Evolutionary conservation across 495 filamentous ascomycete species (phyloP), one percentile per base, ranked within the genome.

Genomic region (Trichoderma parareesei): DNA sequence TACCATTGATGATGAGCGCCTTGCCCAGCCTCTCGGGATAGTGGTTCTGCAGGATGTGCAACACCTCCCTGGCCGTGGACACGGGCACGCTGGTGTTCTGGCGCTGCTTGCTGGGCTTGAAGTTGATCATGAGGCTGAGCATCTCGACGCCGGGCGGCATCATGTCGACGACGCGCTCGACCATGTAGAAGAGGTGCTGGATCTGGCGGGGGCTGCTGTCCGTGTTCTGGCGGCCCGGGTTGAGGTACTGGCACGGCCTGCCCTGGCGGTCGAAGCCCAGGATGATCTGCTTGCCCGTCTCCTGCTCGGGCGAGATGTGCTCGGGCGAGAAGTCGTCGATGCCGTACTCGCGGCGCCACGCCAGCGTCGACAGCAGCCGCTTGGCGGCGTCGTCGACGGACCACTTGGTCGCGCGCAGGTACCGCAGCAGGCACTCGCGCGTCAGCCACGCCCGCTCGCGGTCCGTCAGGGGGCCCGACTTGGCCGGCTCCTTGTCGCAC

Each of bases 331-430:
- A 80, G 44, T 89, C 82, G 53, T 81, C 77, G 43, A 91, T 75
- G 11, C 90, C 90, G 67, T 94, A 98, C 68, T 97, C 93, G 10
- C 93, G 81, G 46, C 94, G 84, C 94, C 94, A 98, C 60, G 84
- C 82, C 33, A 98, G 78, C 0, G 93, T 97, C 20, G 81, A 82
- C 65, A 88, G 86, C 16, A 98, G 72, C 0, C 94, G 88, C 67
- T 87, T 88, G 68, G 86, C 81, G n/a, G 93, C 87, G 20, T 92
- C 87, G 46, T 84, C 73, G 35, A 86, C 77, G 69, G 88, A 82
- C 94, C 94, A 98, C 74, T 97, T 98, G 38, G 90, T 89, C 3
- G 94, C 94, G 65, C 94, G 89, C 49, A 98, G 84, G 72, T 94
- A 98, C 69, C 94, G 90, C 13, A 98, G 81, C 2, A 98, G 82